Evolutionary conservation across 2,329 filamentous ascomycete genomes (phyloP), one percentile per base, ranked within the genome.

Genomic region (Colletotrichum destructivum): DNA sequence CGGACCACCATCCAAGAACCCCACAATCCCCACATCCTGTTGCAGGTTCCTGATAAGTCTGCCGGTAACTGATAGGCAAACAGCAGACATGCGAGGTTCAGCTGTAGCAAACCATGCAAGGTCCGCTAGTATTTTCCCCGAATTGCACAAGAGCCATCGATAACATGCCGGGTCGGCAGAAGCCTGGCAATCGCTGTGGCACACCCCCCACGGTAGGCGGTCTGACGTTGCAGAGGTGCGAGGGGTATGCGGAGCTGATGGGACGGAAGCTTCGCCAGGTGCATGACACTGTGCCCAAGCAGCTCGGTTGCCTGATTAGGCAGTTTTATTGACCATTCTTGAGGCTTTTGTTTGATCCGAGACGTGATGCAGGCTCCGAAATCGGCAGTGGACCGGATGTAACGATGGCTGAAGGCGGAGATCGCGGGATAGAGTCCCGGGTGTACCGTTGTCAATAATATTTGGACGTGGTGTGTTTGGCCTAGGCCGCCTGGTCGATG

Each of bases 31-130:
- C 38, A 62, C 56, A 56, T 66, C 15, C 31, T 31, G 42, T n/a
- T 31, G 49, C 13, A 46, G 66, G 18, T 52, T 55, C 47, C 51
- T 67, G 68, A 70, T 70, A 70, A 70, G 63, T 47, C 51, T 57
- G 31, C 63, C 21, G 16, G 16, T 21, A n/a, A 18, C 18, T 31
- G 51, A 64, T 56, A 64, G 64, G 16, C 16, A 66, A 61, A 44
- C 21, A 62, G 9, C 16, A 35, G n/a, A 55, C 35, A 11, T 11
- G 16, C 35, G n/a, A 47, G 16, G 16, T 6, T 7, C 18, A 21
- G n/a, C 4, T 51, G 47, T 51, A 6, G 16, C 13, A 38, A 42
- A 26, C 31, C 15, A 55, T 55, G 49, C 38, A 23, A 21, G 21
- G 2, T 35, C 38, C 12, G 47, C 21, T 23, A 12, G 42, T 18